Percentiles rank a stretch among this genome's conserved stretches.
phyloP scores from a whole-genome alignment of 202 grass and related monocot species.

The Carex arenaria region DNA sequence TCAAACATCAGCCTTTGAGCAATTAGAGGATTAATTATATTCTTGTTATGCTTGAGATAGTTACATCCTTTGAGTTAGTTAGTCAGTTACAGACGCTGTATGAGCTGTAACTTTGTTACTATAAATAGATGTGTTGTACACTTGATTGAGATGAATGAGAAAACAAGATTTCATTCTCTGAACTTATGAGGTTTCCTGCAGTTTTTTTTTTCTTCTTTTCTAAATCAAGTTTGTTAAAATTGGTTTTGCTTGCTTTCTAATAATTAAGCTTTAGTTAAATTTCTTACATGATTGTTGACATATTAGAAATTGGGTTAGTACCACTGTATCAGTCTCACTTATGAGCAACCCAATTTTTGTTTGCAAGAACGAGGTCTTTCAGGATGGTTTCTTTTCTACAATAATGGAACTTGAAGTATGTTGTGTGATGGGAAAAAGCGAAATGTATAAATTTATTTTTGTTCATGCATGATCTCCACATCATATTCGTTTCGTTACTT shows the following conservation, averaged over 20 bases:
- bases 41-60: too few relatives aligned
- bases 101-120: too few relatives aligned
- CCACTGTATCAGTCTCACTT: neutral
- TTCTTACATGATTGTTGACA: neutral
- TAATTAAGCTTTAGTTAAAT: constrained; percentile 3
- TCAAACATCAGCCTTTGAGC: too few relatives aligned
- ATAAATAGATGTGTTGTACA: too few relatives aligned
- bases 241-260: neutral
- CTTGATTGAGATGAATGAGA: too few relatives aligned
- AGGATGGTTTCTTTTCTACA: neutral
- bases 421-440: constrained; percentile 26
- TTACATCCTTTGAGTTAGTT: too few relatives aligned
- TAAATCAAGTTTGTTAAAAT: constrained; percentile 1
- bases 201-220: neutral
- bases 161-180: too few relatives aligned
- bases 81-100: too few relatives aligned
- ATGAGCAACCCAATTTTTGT: neutral
- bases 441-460: neutral
- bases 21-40: too few relatives aligned
- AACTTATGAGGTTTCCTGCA: neutral
- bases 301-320: neutral
- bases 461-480: constrained; percentile 71
- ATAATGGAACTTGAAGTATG: neutral
- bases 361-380: neutral
- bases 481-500: too few relatives aligned